These are phyloP conservation scores for Salix arbutifolia DNA, from an alignment of 345 rosid genomes.

Conservation along the genomic window DNA sequence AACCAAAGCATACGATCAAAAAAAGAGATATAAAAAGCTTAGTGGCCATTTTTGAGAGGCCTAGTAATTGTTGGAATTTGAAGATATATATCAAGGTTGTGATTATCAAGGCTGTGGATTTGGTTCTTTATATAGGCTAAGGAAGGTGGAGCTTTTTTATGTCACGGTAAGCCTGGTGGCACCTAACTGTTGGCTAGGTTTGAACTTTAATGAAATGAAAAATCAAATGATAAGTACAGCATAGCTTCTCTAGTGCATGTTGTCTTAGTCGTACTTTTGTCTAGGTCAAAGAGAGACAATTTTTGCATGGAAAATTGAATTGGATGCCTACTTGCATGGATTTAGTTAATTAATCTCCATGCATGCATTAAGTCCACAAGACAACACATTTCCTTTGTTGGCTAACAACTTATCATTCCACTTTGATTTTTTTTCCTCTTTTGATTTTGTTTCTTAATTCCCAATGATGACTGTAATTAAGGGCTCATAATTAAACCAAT, in stretches of 20 bases:
- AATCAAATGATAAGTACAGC: not conserved
- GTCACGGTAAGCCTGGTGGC: not conserved
- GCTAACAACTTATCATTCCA: not conserved
- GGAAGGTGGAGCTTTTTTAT: not conserved
- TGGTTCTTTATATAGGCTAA: slow-evolving; percentile 7
- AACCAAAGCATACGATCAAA: slow-evolving; percentile 6
- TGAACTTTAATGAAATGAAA: not conserved
- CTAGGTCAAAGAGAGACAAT: not conserved
- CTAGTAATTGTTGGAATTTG: not conserved
- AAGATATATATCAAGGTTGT: not conserved
- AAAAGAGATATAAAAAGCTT: slow-evolving; percentile 10
- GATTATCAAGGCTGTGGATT: not conserved
- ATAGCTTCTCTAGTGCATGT: not conserved
- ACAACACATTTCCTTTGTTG: not conserved
- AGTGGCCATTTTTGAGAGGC: slow-evolving; percentile 12
- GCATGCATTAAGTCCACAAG: not conserved
- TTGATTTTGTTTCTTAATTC: too few species aligned
- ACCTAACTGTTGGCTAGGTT: not conserved
- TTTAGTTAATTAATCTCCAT: not conserved
- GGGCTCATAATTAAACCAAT: too few species aligned
- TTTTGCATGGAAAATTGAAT: not conserved
- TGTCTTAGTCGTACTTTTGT: not conserved
- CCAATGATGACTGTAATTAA: too few species aligned
- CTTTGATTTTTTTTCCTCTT: not conserved
- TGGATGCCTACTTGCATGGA: not conserved